phyloP scores from a whole-genome alignment of 2,329 filamentous ascomycete genomes.

The Microdochium paspali region DNA sequence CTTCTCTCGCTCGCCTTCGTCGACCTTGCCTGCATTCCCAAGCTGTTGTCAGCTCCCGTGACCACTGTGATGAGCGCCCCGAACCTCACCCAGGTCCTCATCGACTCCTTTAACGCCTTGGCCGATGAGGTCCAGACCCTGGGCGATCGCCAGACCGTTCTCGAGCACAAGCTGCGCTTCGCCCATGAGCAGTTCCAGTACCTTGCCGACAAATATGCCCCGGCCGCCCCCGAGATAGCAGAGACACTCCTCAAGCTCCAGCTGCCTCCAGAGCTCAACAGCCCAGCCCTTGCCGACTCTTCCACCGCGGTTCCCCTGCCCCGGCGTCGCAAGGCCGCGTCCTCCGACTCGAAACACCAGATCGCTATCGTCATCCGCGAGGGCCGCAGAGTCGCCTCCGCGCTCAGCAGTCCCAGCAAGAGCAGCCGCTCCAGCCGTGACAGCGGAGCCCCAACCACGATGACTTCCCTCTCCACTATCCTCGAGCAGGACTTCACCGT shows the following conservation, averaged over 20 bases:
- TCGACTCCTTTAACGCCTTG: conserved; percentile 55
- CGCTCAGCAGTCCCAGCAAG: conserved; percentile 39
- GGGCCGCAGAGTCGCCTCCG: conserved; percentile 48
- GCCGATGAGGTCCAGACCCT: conserved; percentile 56
- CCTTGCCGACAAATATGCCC: conserved; percentile 59
- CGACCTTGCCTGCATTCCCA: not conserved
- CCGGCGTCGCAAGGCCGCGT: conserved; percentile 34
- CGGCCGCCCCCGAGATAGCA: conserved; percentile 54
- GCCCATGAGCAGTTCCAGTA: conserved; percentile 58
- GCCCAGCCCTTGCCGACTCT: conserved; percentile 36
- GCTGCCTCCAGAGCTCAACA: conserved; percentile 43
- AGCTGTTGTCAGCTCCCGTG: not conserved
- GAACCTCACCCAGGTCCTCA: conserved; percentile 44
- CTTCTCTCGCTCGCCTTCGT: too few species aligned
- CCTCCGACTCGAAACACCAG: conserved; percentile 41
- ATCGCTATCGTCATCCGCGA: conserved; percentile 55
- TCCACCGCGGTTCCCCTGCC: conserved; percentile 44
- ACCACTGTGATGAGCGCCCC: conserved; percentile 28
- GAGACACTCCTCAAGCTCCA: conserved; percentile 59
- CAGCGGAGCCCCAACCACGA: conserved; percentile 32
- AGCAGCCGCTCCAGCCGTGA: conserved; percentile 39
- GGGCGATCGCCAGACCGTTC: conserved; percentile 53
- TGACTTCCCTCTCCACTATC: conserved; percentile 52
- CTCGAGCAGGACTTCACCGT: conserved; percentile 90
- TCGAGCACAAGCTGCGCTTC: conserved; percentile 58